Evolutionary conservation across 306 rosid species (phyloP).

Genomic region (Cajanus cajan): DNA sequence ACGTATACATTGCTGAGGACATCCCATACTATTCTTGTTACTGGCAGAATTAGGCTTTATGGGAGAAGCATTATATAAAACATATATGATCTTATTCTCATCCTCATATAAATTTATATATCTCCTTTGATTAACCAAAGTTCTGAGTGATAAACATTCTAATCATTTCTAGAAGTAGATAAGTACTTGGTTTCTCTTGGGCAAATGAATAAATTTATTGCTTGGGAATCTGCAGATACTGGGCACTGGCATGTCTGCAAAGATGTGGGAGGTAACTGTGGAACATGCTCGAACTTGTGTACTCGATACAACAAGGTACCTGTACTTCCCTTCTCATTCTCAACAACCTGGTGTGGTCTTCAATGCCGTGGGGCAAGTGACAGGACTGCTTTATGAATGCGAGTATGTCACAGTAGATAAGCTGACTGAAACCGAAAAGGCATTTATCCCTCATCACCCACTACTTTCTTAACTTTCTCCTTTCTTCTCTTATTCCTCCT

Average conservation of each 20-base stretch:
- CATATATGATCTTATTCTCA: neutral
- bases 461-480: neutral
- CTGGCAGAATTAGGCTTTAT: neutral
- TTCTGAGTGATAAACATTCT: slow-evolving; percentile 6
- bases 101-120: neutral
- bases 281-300: slow-evolving; percentile 93
- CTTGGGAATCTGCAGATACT: slow-evolving; percentile 62
- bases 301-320: slow-evolving; percentile 47
- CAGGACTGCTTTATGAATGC: slow-evolving; percentile 67
- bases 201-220: slow-evolving; percentile 29
- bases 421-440: slow-evolving; percentile 88
- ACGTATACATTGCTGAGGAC: neutral
- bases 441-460: slow-evolving; percentile 39
- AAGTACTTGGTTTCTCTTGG: slow-evolving; percentile 13
- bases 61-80: neutral
- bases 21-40: neutral
- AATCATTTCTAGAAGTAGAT: slow-evolving; percentile 1
- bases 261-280: slow-evolving; percentile 97
- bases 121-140: neutral
- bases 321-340: slow-evolving; percentile 53
- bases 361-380: slow-evolving; percentile 80
- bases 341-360: slow-evolving; percentile 76
- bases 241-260: slow-evolving; percentile 97
- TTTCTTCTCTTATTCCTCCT: slow-evolving; percentile 7
- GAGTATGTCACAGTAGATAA: slow-evolving; percentile 62